phyloP scores from a whole-genome alignment of 2,329 filamentous ascomycete species.

The Fusarium multiceps region DNA sequence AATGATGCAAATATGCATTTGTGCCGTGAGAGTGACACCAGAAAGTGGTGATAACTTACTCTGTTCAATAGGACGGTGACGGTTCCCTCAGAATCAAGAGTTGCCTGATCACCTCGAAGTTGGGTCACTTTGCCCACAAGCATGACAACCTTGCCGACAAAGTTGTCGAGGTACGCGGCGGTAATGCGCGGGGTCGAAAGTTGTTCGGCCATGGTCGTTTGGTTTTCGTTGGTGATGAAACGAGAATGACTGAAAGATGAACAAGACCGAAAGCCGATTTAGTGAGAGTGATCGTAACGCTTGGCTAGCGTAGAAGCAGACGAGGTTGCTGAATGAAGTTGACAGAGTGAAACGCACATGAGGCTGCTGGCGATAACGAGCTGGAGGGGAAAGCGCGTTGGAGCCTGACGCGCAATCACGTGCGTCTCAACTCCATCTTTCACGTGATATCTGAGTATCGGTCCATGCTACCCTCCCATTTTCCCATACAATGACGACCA shows the following conservation, averaged over 20 bases:
- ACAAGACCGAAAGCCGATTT: fast-evolving
- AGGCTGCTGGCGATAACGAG: conserved; percentile 25
- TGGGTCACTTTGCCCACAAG: conserved; percentile 87
- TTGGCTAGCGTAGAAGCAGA: neutral
- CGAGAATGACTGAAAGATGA: neutral
- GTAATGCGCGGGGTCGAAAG: conserved; percentile 83
- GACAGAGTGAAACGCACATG: neutral
- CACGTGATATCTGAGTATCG: neutral
- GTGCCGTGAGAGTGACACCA: conserved; percentile 5
- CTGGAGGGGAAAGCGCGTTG: conserved; percentile 33
- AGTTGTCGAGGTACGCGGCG: conserved; percentile 80
- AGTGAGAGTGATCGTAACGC: neutral
- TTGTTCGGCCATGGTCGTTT: conserved; percentile 70
- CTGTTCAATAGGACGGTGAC: conserved; percentile 80
- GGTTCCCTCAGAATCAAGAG: conserved; percentile 82
- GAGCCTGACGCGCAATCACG: conserved; percentile 38
- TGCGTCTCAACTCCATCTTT: neutral
- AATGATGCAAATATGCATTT: neutral
- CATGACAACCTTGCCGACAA: conserved; percentile 80
- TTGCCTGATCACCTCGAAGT: conserved; percentile 82
- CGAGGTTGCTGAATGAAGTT: neutral
- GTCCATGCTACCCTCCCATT: neutral
- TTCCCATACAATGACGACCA: neutral
- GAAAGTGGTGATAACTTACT: conserved; percentile 57
- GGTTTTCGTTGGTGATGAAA: conserved; percentile 13